Conservation (phyloP, 352 stramenopile genomes). For the Globisporangium acanthophoron region DNA sequence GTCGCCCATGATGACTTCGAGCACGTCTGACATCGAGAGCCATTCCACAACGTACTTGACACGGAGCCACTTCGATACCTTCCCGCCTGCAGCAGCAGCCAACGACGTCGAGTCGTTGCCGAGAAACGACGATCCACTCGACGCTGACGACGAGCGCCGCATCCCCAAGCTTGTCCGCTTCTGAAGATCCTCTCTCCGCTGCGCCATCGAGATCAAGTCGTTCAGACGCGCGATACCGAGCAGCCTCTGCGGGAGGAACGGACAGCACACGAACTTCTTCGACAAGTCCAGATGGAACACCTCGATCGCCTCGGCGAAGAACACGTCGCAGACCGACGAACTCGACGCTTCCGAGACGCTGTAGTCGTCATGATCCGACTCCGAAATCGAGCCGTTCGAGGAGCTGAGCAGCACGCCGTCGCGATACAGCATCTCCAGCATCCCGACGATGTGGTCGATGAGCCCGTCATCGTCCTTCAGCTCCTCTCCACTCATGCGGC, state of each 20-base stretch:
- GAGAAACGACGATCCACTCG: constrained; percentile 17
- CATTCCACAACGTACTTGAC: constrained; percentile 75
- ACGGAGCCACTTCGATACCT: constrained; percentile 64
- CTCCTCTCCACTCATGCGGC: constrained; percentile 59
- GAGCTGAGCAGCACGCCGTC: constrained; percentile 51
- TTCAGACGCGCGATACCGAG: constrained; percentile 66
- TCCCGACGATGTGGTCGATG: constrained; percentile 64
- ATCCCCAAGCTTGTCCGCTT: constrained; percentile 60
- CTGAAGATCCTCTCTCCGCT: constrained; percentile 54
- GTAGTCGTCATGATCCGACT: constrained; percentile 16
- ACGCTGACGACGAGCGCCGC: constrained; percentile 27
- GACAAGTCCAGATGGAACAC: constrained; percentile 81
- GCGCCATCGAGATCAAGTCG: constrained; percentile 73
- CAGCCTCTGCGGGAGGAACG: constrained; percentile 69
- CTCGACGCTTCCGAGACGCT: constrained; percentile 6
- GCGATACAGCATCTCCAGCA: constrained; percentile 66
- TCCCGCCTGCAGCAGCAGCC: constrained; percentile 17
- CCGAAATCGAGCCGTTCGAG: constrained; percentile 7
- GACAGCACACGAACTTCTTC: constrained; percentile 85
- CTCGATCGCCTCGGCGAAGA: constrained; percentile 74
- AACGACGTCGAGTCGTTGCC: constrained; percentile 5
- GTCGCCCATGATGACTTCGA: constrained; percentile 81
- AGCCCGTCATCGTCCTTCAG: constrained; percentile 79
- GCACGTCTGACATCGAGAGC: constrained; percentile 65
- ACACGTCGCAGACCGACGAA: constrained; percentile 22